Conservation (phyloP, 2,329 filamentous ascomycete species). For the Penicillium oxalicum region DNA sequence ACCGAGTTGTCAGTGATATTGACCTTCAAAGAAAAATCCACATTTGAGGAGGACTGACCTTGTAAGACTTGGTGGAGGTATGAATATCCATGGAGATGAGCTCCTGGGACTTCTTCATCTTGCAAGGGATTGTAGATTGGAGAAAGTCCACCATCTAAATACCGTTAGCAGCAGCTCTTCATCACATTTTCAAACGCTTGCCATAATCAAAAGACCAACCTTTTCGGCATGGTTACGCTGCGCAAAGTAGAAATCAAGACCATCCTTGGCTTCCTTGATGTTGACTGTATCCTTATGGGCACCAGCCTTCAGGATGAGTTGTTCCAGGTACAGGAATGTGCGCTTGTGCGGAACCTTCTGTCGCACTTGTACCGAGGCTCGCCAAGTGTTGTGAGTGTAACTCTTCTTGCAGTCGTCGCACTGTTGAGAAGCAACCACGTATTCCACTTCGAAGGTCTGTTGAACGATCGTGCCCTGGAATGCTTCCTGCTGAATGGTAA, state of each 20-base stretch:
- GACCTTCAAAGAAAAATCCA: background rate
- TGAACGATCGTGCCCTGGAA: conserved; percentile 68
- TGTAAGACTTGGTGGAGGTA: conserved; percentile 85
- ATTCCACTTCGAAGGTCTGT: conserved; percentile 92
- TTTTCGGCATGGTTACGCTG: conserved; percentile 86
- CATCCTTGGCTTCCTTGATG: conserved; percentile 94
- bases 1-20: conserved; percentile 33
- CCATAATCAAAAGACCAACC: background rate
- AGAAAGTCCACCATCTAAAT: conserved; percentile 74
- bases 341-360: conserved; percentile 97
- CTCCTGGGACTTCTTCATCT: conserved; percentile 79
- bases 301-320: conserved; percentile 89
- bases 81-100: conserved; percentile 91
- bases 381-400: conserved; percentile 94
- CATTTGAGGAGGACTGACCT: background rate
- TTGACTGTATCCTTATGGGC: conserved; percentile 93
- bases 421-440: conserved; percentile 83
- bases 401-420: conserved; percentile 94
- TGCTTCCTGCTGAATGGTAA: conserved; percentile 77
- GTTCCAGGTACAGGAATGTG: conserved; percentile 76
- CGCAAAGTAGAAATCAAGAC: conserved; percentile 92
- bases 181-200: background rate
- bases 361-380: conserved; percentile 85
- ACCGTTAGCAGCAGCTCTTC: background rate
- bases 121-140: conserved; percentile 63